These are phyloP conservation scores for Pleurotus eryngii DNA, from an alignment of 768 basidiomycete genomes.

Conservation along the genomic window DNA sequence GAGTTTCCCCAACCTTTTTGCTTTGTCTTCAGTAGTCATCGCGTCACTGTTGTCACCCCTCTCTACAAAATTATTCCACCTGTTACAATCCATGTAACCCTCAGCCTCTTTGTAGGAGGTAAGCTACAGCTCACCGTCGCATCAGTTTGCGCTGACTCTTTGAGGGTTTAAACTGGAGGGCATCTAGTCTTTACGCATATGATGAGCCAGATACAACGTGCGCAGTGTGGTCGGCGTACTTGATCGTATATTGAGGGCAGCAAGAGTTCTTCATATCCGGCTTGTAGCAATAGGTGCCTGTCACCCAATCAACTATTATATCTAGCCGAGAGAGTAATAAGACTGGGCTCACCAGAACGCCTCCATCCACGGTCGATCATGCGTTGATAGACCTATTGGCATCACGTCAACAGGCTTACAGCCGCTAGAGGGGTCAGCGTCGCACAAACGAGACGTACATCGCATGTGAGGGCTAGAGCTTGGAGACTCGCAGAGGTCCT, in stretches of 20 bases:
- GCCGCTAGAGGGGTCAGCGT: no score
- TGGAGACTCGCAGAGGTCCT: constrained; percentile 46
- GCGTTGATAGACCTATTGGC: constrained; percentile 62
- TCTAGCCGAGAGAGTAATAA: no score
- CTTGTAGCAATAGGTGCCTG: constrained; percentile 77
- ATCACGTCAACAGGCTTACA: not conserved
- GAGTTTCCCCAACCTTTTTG: constrained; percentile 13
- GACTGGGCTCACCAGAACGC: constrained; percentile 50
- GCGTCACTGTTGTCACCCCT: constrained; percentile 30
- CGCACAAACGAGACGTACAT: constrained; percentile 28
- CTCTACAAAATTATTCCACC: constrained; percentile 52
- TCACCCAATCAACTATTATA: not conserved
- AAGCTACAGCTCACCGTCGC: constrained; percentile 48
- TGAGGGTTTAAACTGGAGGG: constrained; percentile 60
- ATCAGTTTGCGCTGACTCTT: constrained; percentile 74
- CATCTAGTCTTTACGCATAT: constrained; percentile 54
- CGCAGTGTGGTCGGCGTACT: constrained; percentile 39
- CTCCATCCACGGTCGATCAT: constrained; percentile 89
- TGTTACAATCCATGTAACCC: constrained; percentile 16
- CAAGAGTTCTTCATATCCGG: constrained; percentile 80
- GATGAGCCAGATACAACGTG: not conserved
- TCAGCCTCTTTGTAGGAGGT: no score
- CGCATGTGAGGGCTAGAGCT: constrained; percentile 51
- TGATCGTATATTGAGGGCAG: constrained; percentile 95
- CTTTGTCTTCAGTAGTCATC: constrained; percentile 24